phyloP scores from a whole-genome alignment of 805 yeast species.

The Kazachstania martiniae region DNA sequence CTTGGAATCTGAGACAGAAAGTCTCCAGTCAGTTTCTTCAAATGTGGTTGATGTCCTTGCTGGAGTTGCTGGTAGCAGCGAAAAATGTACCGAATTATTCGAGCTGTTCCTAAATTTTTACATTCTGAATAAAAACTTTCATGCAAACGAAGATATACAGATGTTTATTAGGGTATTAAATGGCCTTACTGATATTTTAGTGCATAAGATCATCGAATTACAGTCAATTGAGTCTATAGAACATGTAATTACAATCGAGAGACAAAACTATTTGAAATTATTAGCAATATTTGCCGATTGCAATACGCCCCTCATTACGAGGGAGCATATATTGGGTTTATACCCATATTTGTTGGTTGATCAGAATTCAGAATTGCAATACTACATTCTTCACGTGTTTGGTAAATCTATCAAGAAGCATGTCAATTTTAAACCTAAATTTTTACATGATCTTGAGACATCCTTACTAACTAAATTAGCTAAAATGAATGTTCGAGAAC shows the following conservation, averaged over 20 bases:
- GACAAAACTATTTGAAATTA: slow-evolving; percentile 17
- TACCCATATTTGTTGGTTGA: slow-evolving; percentile 54
- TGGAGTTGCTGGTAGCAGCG: slow-evolving; percentile 29
- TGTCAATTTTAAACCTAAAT: slow-evolving; percentile 38
- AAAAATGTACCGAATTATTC: slow-evolving; percentile 34
- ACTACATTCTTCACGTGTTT: slow-evolving; percentile 45
- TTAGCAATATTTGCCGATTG: slow-evolving; percentile 47
- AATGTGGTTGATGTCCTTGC: slow-evolving; percentile 29
- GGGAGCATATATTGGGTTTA: slow-evolving; percentile 55
- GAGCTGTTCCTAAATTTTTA: slow-evolving; percentile 38
- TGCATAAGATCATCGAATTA: slow-evolving; percentile 17
- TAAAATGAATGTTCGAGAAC: slow-evolving; percentile 46
- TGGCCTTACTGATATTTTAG: slow-evolving; percentile 14
- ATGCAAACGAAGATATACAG: slow-evolving; percentile 5
- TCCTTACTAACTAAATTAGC: slow-evolving; percentile 48
- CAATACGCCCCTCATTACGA: slow-evolving; percentile 43
- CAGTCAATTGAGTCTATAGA: slow-evolving; percentile 24
- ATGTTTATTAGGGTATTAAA: slow-evolving; percentile 8
- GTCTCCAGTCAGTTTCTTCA: too few relatives aligned
- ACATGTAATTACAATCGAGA: not conserved
- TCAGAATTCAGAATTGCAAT: slow-evolving; percentile 30
- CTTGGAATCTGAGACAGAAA: slow-evolving; percentile 6
- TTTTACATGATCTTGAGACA: slow-evolving; percentile 38
- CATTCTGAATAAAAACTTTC: slow-evolving; percentile 28
- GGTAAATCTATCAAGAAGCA: slow-evolving; percentile 37